Base-by-base conservation (phyloP, 1,139 yeast species). In the Yamadazyma dushanensis region DNA sequence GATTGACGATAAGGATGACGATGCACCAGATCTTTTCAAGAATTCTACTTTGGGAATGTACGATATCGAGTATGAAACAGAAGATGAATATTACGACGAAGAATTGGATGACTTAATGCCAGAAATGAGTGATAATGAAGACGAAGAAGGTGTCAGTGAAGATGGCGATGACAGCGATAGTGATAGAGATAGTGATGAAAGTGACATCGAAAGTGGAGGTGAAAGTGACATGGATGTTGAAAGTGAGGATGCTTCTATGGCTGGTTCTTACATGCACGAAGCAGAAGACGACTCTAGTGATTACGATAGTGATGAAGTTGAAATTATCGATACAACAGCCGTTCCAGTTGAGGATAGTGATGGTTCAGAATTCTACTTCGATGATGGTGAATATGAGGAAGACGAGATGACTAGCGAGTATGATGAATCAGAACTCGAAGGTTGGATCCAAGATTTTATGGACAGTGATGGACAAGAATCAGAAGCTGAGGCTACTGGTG, bases 11-110 rank as follows among this genome's bases (percentile, higher is more conserved):
- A 87, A 78, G 22, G 70, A 78, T 33, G 94, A 85, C 33, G 95
- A 86, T 37, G 77, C 89, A 0, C 90, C 95, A 0, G 95, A 89
- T 54, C 68, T 90, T 51, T 82, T 89, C 59, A 71, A 83, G 35
- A 88, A 90, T 54, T 89, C 97, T 0, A 87, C 97, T 0, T 69
- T 90, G 35, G 97, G 97, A 2, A 89, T 90, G 96, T 90, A 85
- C 54, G 97, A 90, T 50, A 81, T 86, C 34, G 95, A 85, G 35
- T 73, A 79, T 26, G 88, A 82, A 43, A 80, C 83, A 36, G 90
- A 83, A 31, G 61, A 57, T 21, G 26, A 27, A 20, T 61, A 55
- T 20, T 58, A 57, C 19, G 65, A 55, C 21, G 69, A 64, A 33
- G 63, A 54, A 4, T 19, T 39, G 13, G 40, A 33, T 14, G 70